Base-by-base conservation (phyloP, 2,329 filamentous ascomycete genomes). In the Orbilia brochopaga region DNA sequence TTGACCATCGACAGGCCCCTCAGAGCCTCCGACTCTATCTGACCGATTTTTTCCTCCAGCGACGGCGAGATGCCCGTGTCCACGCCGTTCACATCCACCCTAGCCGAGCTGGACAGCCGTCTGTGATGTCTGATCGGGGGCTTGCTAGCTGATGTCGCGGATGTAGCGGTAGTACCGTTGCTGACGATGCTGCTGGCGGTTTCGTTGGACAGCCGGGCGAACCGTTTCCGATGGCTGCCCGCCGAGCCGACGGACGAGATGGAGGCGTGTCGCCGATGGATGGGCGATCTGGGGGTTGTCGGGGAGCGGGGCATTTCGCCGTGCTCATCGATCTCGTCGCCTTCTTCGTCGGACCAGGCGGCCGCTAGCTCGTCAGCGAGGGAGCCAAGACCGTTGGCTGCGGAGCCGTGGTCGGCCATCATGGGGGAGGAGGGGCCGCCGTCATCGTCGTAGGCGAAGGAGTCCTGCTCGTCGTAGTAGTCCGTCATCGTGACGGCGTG, bases 301-400 rank as follows among this genome's bases (percentile, higher is more conserved):
- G 67, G 67, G 17, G 67, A 72, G 50, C 60, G 67, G 51, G 67
- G 67, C 44, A 61, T 21, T 13, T 58, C 58, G 17, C 57, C 73
- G 50, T 61, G 66, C 48, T 69, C 62, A 35, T 62, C 58, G 27
- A 65, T 44, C 32, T 73, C 62, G 42, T 69, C 63, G 3, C 42
- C 69, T 21, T 73, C 73, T n/a, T 67, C 69, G 35, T 86, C 87
- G 48, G 85, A 86, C 78, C 89, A 86, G 2, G 88, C 87, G 77
- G 90, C 89, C 1, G 88, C 90, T 53, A 94, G 81, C 79, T 94
- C 90, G 79, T 93, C 90, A 1, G 90, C 90, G 54, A 94, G 79
- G 75, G 91, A 92, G 32, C 90, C 90, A 21, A 70, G 55, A 7
- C 88, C 88, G 73, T 86, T 86, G 19, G 50, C 19, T 21, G 67